Percentiles rank a stretch among this genome's conserved stretches.
Evolutionary conservation across 2,329 filamentous ascomycete species (phyloP).

Genomic region (Xylariaceae sp.): DNA sequence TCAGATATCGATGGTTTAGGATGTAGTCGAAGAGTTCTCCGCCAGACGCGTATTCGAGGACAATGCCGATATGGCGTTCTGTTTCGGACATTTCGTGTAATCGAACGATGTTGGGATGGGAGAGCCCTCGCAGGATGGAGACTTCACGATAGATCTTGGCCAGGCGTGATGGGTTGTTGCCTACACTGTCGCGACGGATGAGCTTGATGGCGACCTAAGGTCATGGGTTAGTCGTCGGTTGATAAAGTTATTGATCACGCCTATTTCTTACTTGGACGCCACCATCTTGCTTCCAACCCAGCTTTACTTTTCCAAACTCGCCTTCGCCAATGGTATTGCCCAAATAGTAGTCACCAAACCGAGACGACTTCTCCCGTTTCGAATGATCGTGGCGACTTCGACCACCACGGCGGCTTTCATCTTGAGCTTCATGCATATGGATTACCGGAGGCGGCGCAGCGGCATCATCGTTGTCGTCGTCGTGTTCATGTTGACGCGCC

Average conservation of each 20-base stretch:
- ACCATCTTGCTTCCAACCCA: constrained; percentile 97
- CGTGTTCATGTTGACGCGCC: constrained; percentile 36
- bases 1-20: constrained; percentile 93
- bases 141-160: constrained; percentile 99
- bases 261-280: constrained; percentile 71
- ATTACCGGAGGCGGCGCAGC: constrained; percentile 53
- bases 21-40: constrained; percentile 99
- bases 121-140: constrained; percentile 82
- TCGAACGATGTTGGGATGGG: constrained; percentile 95
- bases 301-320: constrained; percentile 98
- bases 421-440: constrained; percentile 49
- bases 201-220: constrained; percentile 88
- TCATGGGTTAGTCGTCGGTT: constrained; percentile 18
- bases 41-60: constrained; percentile 96
- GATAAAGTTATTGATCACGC: background rate
- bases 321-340: constrained; percentile 97
- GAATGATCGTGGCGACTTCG: constrained; percentile 68
- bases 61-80: constrained; percentile 95
- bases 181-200: constrained; percentile 89
- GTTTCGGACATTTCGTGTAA: constrained; percentile 99
- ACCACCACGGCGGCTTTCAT: constrained; percentile 56
- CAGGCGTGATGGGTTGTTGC: constrained; percentile 84
- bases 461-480: constrained; percentile 50
- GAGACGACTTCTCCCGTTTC: constrained; percentile 74
- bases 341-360: constrained; percentile 94